Conservation (phyloP, 805 yeast genomes). For the Allodekkera sacchari region DNA sequence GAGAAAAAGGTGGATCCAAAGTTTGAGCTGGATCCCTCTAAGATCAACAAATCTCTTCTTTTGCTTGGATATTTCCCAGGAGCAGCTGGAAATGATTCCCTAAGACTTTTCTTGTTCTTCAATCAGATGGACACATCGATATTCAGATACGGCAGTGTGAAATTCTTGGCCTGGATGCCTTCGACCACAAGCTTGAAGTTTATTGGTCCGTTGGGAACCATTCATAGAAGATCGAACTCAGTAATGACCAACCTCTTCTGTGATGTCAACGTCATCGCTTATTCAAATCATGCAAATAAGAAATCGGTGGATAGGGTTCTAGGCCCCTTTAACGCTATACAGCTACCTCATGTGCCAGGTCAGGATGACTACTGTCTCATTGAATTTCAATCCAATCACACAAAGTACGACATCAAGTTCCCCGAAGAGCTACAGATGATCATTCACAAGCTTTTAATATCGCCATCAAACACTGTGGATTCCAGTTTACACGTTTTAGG, state of each 20-base stretch:
- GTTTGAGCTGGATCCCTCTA: conserved; percentile 6
- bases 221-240: conserved; percentile 52
- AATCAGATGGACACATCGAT: conserved; percentile 21
- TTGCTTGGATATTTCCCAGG: conserved; percentile 22
- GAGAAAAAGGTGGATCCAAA: conserved; percentile 35
- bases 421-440: conserved; percentile 61
- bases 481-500: conserved; percentile 50
- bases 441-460: conserved; percentile 48
- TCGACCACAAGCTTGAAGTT: conserved; percentile 54
- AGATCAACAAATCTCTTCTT: conserved; percentile 21
- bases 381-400: conserved; percentile 23
- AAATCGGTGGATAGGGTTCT: conserved; percentile 9
- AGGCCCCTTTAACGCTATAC: conserved; percentile 10
- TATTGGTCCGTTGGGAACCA: conserved; percentile 44
- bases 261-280: conserved; percentile 49
- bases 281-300: conserved; percentile 16
- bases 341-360: conserved; percentile 14
- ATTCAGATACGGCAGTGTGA: conserved; percentile 43
- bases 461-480: conserved; percentile 32
- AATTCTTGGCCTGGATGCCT: conserved; percentile 64
- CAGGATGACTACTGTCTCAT: conserved; percentile 21
- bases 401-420: conserved; percentile 24
- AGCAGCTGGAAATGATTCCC: conserved; percentile 53
- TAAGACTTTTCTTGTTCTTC: conserved; percentile 26
- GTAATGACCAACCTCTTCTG: conserved; percentile 58